These are phyloP conservation scores for Cadophora malorum DNA, from an alignment of 2,329 filamentous ascomycete genomes.

Conservation along the genomic window DNA sequence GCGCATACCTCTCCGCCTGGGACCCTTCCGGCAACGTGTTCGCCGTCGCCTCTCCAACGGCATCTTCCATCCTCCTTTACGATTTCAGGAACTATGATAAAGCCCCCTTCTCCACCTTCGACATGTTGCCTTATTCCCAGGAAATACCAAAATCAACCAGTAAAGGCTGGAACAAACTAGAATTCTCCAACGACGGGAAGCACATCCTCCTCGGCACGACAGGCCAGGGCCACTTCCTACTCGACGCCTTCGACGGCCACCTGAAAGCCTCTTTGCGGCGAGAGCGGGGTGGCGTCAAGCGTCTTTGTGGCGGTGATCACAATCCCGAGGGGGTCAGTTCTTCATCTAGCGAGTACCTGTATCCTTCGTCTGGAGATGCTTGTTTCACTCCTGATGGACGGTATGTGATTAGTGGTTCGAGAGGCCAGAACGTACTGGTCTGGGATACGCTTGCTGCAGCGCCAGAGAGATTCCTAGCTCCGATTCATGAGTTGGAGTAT, in stretches of 20 bases:
- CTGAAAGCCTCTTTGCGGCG: conserved; percentile 76
- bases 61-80: conserved; percentile 84
- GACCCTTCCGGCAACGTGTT: conserved; percentile 93
- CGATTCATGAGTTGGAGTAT: conserved; percentile 68
- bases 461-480: conserved; percentile 65
- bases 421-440: conserved; percentile 74
- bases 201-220: conserved; percentile 83
- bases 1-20: conserved; percentile 84
- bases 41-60: conserved; percentile 82
- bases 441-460: conserved; percentile 78
- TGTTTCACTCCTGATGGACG: conserved; percentile 90
- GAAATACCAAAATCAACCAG: conserved; percentile 59
- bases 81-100: conserved; percentile 95
- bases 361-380: conserved; percentile 75
- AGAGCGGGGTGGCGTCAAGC: conserved; percentile 59
- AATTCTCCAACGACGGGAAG: conserved; percentile 97
- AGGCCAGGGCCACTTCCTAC: conserved; percentile 82
- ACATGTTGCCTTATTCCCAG: conserved; percentile 64
- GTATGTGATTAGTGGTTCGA: conserved; percentile 82
- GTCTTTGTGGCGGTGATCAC: conserved; percentile 60
- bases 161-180: conserved; percentile 85
- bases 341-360: conserved; percentile 42
- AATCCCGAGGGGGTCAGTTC: conserved; percentile 40
- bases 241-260: conserved; percentile 90
- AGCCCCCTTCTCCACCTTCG: conserved; percentile 85